Percentiles rank a stretch among this genome's conserved stretches.
These are phyloP conservation scores for Pestalotiopsis sp. DNA, from an alignment of 2,329 filamentous ascomycete species.

Conservation along the genomic window DNA sequence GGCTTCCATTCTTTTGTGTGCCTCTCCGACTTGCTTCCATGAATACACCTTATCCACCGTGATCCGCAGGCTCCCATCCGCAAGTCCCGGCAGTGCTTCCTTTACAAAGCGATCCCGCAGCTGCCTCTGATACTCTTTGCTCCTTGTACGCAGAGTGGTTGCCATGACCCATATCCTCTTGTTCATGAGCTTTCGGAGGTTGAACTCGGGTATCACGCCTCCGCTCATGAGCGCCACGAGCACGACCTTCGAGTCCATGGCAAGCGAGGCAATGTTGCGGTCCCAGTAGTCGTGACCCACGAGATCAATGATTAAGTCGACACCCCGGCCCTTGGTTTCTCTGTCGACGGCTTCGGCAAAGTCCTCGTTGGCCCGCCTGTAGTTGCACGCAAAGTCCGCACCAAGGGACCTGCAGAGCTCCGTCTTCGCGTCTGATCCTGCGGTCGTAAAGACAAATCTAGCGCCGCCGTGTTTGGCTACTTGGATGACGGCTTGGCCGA, in stretches of 20 bases:
- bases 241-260: constrained; percentile 5
- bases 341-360: background rate
- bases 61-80: background rate
- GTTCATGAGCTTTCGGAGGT: constrained; percentile 9
- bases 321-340: background rate
- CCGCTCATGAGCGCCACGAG: constrained; percentile 11
- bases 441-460: constrained; percentile 1
- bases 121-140: constrained; percentile 4
- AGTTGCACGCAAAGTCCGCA: constrained; percentile 2
- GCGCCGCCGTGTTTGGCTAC: constrained; percentile 5
- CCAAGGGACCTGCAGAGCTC: background rate
- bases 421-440: background rate
- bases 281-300: constrained; percentile 8
- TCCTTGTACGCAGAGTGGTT: constrained; percentile 1
- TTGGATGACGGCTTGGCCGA: constrained; percentile 9
- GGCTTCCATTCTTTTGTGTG: constrained; percentile 7
- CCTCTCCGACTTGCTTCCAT: constrained; percentile 6
- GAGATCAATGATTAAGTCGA: constrained; percentile 4
- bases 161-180: constrained; percentile 8
- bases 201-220: constrained; percentile 1
- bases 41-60: constrained; percentile 7
- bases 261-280: background rate
- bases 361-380: background rate
- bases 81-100: background rate
- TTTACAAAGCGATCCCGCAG: constrained; percentile 4